Conservation (phyloP, 129 eudicot species). For the Pseudognaphalium luteoalbum region DNA sequence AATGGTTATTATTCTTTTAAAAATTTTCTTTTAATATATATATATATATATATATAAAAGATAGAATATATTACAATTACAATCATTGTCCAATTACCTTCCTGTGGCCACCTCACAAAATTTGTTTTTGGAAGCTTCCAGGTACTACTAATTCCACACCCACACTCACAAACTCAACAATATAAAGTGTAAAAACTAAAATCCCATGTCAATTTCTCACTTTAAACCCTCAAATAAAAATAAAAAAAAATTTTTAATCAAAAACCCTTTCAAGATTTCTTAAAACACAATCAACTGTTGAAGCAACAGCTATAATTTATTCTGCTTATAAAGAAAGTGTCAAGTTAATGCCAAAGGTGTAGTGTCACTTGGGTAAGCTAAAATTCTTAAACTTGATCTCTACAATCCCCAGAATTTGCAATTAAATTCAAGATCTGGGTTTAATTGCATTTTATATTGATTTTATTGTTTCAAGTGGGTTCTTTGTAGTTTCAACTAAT, state of each 20-base stretch:
- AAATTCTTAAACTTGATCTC: conserved; percentile 20
- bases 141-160: background rate
- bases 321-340: conserved; percentile 17
- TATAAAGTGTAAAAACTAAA: background rate
- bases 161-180: background rate
- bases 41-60: too few species aligned
- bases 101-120: background rate
- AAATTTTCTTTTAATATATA: too few species aligned
- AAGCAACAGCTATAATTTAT: conserved; percentile 3
- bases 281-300: background rate
- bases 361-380: conserved; percentile 24
- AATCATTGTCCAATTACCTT: background rate
- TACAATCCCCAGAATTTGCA: conserved; percentile 15
- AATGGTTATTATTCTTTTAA: too few species aligned
- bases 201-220: background rate
- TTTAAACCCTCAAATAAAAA: background rate
- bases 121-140: background rate
- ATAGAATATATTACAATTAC: too few species aligned
- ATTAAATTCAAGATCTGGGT: conserved; percentile 34
- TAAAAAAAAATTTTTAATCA: background rate
- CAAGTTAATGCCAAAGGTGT: background rate
- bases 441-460: background rate
- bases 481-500: conserved; percentile 32
- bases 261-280: background rate
- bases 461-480: conserved; percentile 27